Base-by-base conservation (phyloP, 768 basidiomycete species). In the Trametes elegans region DNA sequence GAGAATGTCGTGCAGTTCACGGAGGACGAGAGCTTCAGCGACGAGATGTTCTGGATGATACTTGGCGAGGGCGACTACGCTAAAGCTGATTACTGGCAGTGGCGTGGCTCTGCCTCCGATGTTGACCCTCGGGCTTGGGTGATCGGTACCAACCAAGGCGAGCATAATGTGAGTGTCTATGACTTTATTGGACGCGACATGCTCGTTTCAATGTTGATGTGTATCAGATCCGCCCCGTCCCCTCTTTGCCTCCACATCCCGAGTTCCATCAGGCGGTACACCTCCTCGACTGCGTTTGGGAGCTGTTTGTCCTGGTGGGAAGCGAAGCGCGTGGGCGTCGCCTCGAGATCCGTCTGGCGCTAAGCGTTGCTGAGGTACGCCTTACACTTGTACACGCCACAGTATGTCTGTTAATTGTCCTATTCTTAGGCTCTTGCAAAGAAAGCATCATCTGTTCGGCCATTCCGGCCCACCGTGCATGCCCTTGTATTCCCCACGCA, bases 41-140 rank as follows among this genome's bases (percentile, higher is more conserved):
- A 90, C 49, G 87, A 90, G 55, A 83, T 91, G 80, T 91, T 93
- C 65, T 91, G 91, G 88, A 84, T 89, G 82, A 79, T 88, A 32
- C 75, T 93, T 3, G 90, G 90, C n/a, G 81, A 88, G 21, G 77
- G 82, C 2, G 79, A 79, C 2, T 91, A 84, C 65, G 89, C 89
- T 3, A 83, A 79, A 38, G 91, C 91, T 1, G 82, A 92, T 60
- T 87, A 92, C 67, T 93, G 91, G 91, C 79, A 68, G 64, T 93
- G 89, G 87, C 79, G 86, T 62, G 69, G 69, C 23, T 11, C 40
- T 6, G 50, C 66, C 62, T 16, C 68, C 72, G n/a, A 50, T 65
- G 62, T 68, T 7, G 76, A 79, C 42, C 81, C 88, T 34, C 74
- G 75, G 21, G 71, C 85, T 18, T 92, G 88, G 87, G 71, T 74